phyloP scores from a whole-genome alignment of 495 filamentous ascomycete genomes.

The Talaromyces wortmannii region DNA sequence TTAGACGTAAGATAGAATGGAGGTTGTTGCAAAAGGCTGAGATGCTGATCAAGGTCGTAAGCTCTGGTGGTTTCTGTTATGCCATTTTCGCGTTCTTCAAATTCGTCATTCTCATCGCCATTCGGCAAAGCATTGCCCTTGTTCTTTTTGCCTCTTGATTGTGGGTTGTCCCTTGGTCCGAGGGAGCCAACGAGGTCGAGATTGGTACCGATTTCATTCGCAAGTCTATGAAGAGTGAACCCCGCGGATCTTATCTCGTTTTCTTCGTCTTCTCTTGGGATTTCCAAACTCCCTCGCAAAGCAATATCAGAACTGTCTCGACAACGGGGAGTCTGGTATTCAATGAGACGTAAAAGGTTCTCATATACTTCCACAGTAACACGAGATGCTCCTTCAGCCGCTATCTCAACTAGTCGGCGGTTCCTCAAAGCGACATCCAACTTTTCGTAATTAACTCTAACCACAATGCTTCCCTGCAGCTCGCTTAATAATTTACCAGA shows the following conservation, averaged over 20 bases:
- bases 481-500: conserved; percentile 1
- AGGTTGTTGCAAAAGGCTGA: conserved; percentile 67
- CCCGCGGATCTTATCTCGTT: conserved; percentile 30
- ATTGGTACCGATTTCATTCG: conserved; percentile 30
- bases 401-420: conserved; percentile 57
- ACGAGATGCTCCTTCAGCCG: conserved; percentile 44
- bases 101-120: conserved; percentile 13
- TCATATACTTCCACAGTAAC: conserved; percentile 68
- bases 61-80: conserved; percentile 31
- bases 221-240: conserved; percentile 26
- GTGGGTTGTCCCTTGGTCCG: conserved; percentile 22
- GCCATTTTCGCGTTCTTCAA: conserved; percentile 10
- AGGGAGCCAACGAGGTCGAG: conserved; percentile 33
- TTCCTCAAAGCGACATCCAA: conserved; percentile 76
- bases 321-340: conserved; percentile 62
- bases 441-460: conserved; percentile 83
- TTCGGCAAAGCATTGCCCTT: conserved; percentile 31
- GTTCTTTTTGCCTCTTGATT: conserved; percentile 16
- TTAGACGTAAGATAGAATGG: conserved; percentile 51
- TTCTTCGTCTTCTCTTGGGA: conserved; percentile 46
- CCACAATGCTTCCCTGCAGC: conserved; percentile 49
- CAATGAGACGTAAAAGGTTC: conserved; percentile 60
- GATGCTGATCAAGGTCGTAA: conserved; percentile 65
- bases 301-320: conserved; percentile 37
- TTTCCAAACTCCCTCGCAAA: conserved; percentile 19